Evolutionary conservation across 768 basidiomycete genomes (phyloP).

Genomic region (Leucocoprinus sp.): DNA sequence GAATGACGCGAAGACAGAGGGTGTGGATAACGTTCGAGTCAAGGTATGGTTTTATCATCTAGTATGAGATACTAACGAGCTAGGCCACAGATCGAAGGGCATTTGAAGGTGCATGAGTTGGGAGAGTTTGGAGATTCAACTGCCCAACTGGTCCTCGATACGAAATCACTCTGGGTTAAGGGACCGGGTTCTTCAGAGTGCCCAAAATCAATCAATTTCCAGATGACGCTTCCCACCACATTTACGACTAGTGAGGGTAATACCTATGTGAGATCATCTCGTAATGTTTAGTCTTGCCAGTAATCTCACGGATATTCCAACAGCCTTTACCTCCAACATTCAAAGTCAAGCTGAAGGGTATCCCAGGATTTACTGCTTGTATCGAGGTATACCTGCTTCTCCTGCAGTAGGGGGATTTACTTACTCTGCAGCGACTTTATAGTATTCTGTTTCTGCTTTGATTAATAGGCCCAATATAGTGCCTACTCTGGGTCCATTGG

Average conservation of each 20-base stretch:
- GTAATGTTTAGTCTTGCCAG: neutral
- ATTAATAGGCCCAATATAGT: slow-evolving; percentile 39
- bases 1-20: slow-evolving; percentile 35
- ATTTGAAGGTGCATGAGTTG: slow-evolving; percentile 49
- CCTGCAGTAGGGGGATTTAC: neutral
- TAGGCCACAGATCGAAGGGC: slow-evolving; percentile 48
- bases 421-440: neutral
- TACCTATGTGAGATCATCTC: slow-evolving; percentile 43
- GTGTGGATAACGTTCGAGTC: slow-evolving; percentile 53
- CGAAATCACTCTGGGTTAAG: slow-evolving; percentile 50
- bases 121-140: slow-evolving; percentile 57
- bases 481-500: slow-evolving; percentile 28
- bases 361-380: slow-evolving; percentile 64
- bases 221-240: slow-evolving; percentile 46
- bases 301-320: slow-evolving; percentile 6
- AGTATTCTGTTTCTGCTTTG: slow-evolving; percentile 52
- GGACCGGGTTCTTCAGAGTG: slow-evolving; percentile 35
- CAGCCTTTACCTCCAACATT: slow-evolving; percentile 69
- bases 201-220: slow-evolving; percentile 46
- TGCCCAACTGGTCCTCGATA: slow-evolving; percentile 43
- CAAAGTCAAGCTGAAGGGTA: slow-evolving; percentile 55
- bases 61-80: neutral
- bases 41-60: slow-evolving; percentile 32
- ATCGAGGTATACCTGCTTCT: slow-evolving; percentile 33
- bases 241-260: slow-evolving; percentile 45